phyloP scores from a whole-genome alignment of 352 stramenopile species.

The Phytophthora meadii region DNA sequence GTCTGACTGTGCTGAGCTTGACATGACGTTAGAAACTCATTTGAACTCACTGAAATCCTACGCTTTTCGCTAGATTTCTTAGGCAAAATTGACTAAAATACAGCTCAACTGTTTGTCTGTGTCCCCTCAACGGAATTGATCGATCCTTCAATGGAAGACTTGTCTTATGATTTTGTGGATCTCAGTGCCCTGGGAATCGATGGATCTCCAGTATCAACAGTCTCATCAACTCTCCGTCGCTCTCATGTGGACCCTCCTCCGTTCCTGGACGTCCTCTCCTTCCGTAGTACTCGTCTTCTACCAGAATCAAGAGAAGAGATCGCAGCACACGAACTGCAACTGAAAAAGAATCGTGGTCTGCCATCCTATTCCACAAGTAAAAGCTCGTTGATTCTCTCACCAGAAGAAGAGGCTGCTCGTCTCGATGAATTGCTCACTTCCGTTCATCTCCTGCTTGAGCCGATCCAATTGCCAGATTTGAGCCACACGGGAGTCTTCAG shows the following conservation, averaged over 20 bases:
- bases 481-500: conserved; percentile 58
- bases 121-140: too few species aligned
- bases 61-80: too few species aligned
- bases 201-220: background rate
- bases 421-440: conserved; percentile 50
- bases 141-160: too few species aligned
- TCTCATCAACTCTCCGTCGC: conserved; percentile 2
- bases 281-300: conserved; percentile 68
- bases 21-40: too few species aligned
- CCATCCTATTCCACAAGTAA: conserved; percentile 2
- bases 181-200: background rate
- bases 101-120: too few species aligned
- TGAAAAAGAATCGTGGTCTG: conserved; percentile 7
- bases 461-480: conserved; percentile 66
- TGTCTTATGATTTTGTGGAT: background rate
- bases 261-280: conserved; percentile 69
- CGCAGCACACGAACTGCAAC: conserved; percentile 20
- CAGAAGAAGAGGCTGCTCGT: conserved; percentile 18
- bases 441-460: conserved; percentile 63
- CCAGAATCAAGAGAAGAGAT: conserved; percentile 45
- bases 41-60: too few species aligned
- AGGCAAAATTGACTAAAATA: too few species aligned
- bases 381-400: background rate
- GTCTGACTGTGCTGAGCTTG: too few species aligned
- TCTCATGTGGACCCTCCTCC: conserved; percentile 35